Conservation (phyloP, 2,329 filamentous ascomycete genomes). For the Aspergillaceae sp. region DNA sequence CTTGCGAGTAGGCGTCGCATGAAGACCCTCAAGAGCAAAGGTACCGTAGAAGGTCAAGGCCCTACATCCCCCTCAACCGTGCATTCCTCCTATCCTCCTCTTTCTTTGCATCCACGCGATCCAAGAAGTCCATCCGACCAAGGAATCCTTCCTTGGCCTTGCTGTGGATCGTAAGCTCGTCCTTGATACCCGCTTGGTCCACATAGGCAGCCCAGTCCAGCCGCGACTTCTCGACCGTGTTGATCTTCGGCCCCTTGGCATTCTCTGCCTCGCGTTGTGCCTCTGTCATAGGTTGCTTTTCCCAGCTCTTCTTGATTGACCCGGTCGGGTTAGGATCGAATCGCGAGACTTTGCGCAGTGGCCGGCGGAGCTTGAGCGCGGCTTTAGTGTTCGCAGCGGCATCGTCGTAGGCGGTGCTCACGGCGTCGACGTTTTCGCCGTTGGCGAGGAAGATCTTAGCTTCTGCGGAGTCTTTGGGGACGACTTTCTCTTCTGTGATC, state of each 20-base stretch:
- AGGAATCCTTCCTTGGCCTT: constrained; percentile 56
- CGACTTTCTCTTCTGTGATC: constrained; percentile 46
- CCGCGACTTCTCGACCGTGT: constrained; percentile 57
- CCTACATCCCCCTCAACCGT: constrained; percentile 37
- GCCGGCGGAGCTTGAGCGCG: constrained; percentile 25
- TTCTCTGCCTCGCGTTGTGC: constrained; percentile 15
- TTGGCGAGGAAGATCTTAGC: constrained; percentile 45
- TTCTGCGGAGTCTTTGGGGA: constrained; percentile 47
- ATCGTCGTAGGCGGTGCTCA: constrained; percentile 16
- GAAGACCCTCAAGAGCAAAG: constrained; percentile 66
- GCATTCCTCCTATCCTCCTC: constrained; percentile 49
- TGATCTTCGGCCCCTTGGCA: constrained; percentile 50
- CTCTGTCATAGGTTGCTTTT: constrained; percentile 26
- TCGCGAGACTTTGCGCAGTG: constrained; percentile 36
- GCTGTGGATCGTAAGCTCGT: constrained; percentile 53
- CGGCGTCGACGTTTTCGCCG: constrained; percentile 29
- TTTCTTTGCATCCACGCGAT: constrained; percentile 46
- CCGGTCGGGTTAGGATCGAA: constrained; percentile 41
- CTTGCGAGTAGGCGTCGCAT: too few species aligned
- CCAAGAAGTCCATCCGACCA: constrained; percentile 55
- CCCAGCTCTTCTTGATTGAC: constrained; percentile 36
- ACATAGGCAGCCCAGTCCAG: constrained; percentile 59
- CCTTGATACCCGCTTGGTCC: constrained; percentile 51
- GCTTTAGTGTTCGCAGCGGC: constrained; percentile 11
- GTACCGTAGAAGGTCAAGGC: neutral